Conservation (phyloP, 768 basidiomycete genomes). For the Phaeolepiota aurea region DNA sequence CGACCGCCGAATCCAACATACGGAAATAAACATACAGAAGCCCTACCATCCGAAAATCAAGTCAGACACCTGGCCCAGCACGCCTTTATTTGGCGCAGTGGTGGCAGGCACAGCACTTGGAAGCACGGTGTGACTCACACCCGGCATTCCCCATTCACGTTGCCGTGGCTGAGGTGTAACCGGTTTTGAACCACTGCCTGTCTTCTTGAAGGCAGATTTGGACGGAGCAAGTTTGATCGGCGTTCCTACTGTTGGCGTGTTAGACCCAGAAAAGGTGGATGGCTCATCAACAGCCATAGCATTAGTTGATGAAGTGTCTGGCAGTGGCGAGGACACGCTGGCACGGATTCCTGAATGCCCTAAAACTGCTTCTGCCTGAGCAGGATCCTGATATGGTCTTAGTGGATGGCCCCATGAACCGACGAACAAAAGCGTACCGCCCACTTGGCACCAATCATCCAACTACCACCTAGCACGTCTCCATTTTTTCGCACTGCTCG, state of each 20-base stretch:
- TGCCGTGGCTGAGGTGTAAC: conserved; percentile 18
- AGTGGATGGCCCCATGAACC: conserved; percentile 2
- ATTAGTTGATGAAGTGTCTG: conserved; percentile 19
- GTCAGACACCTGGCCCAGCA: conserved; percentile 72
- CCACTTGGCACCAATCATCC: conserved; percentile 86
- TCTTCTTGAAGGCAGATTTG: conserved; percentile 60
- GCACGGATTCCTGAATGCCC: conserved; percentile 26
- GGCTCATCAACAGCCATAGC: conserved; percentile 43
- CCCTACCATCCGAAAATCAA: conserved; percentile 74
- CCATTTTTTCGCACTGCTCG: conserved; percentile 80
- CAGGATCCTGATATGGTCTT: conserved; percentile 43
- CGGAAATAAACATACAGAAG: not conserved
- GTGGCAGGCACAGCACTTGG: conserved; percentile 9
- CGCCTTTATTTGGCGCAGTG: conserved; percentile 40
- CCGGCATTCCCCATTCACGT: conserved; percentile 13
- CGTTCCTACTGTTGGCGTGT: conserved; percentile 48
- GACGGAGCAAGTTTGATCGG: conserved; percentile 70
- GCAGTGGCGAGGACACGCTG: conserved; percentile 10
- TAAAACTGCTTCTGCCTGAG: conserved; percentile 46
- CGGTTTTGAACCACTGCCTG: conserved; percentile 19
- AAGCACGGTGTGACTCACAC: conserved; percentile 9
- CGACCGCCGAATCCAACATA: not conserved
- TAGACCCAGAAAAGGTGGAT: conserved; percentile 12
- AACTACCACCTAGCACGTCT: conserved; percentile 62
- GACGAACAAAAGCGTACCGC: conserved; percentile 53